Base-by-base conservation (phyloP, 371 early-diverging fungal species). In the Dichotomocladium elegans region DNA sequence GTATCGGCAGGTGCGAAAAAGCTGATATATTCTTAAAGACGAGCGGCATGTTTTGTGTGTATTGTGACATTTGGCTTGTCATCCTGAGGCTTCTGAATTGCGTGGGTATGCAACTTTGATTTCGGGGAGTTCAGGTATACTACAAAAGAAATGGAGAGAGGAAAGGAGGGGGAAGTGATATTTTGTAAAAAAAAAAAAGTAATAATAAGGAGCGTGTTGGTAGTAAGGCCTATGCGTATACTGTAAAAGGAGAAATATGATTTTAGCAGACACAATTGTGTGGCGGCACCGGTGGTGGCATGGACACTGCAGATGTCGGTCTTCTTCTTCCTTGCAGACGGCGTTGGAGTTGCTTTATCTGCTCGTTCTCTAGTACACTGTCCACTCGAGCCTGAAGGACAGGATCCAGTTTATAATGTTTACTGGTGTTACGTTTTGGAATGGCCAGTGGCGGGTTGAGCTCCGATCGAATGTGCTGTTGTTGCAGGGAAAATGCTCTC, bases 301-400 rank as follows among this genome's bases (percentile, higher is more conserved):
- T n/a, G n/a, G n/a, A n/a, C n/a, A n/a, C 21, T 37, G 37, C 10
- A 21, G 21, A 17, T 37, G 37, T 37, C 15, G 33, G 22, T 34
- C 7, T 17, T 15, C 35, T 48, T 29, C 6, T 31, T 24, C 35
- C 35, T 25, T 43, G 43, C 12, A 48, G 19, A 33, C 49, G 51
- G 6, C 31, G 25, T 15, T 27, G 28, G 5, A 51, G 27, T 5
- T 26, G 35, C 41, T 35, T 29, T 17, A 51, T 25, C 24, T 51
- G 17, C 1, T 51, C 41, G 22, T 42, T 51, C 17, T 29, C 25
- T 19, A 51, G 37, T 15, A 51, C 40, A 31, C 30, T 29, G n/a
- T 51, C 51, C 25, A 51, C 51, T n/a, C 35, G 15, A 17, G 41
- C 51, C 42, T 51, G 51, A 15, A 51, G 33, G 27, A 41, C 41